These are phyloP conservation scores for Odontarrhena argentea DNA, from an alignment of 345 rosid genomes.

Conservation along the genomic window DNA sequence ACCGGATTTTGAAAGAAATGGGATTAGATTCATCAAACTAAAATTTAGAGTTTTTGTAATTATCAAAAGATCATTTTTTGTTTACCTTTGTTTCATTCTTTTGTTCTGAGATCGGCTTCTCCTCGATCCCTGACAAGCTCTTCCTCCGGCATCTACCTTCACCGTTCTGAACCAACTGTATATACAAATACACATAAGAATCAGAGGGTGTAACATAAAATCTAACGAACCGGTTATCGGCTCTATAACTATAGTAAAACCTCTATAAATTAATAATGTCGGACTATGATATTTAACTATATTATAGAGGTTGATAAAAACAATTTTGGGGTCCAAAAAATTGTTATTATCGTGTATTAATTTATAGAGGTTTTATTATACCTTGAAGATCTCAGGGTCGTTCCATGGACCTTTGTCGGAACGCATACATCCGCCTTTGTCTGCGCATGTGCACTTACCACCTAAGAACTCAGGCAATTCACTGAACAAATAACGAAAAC, in stretches of 20 bases:
- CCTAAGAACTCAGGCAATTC: slow-evolving; percentile 90
- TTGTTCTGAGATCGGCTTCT: slow-evolving; percentile 55
- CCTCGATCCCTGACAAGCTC: slow-evolving; percentile 51
- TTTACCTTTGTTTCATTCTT: slow-evolving; percentile 41
- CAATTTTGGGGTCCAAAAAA: too few species aligned
- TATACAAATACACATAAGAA: background rate
- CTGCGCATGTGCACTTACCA: slow-evolving; percentile 77
- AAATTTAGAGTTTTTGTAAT: background rate
- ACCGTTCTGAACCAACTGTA: slow-evolving; percentile 73
- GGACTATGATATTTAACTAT: too few species aligned
- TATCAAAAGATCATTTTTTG: background rate
- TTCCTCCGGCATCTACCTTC: slow-evolving; percentile 57
- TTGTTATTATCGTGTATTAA: too few species aligned
- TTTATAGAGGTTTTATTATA: background rate
- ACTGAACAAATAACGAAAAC: slow-evolving; percentile 43
- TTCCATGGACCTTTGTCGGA: slow-evolving; percentile 99
- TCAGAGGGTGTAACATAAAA: background rate
- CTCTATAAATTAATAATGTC: too few species aligned
- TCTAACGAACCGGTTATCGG: background rate
- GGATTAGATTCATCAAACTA: background rate
- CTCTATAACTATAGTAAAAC: too few species aligned
- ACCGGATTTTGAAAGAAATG: too few species aligned
- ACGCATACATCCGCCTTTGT: slow-evolving; percentile 89
- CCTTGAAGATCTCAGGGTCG: slow-evolving; percentile 68
- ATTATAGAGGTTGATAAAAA: too few species aligned